Conservation (phyloP, 805 yeast genomes). For the Teunomyces funiuensis region DNA sequence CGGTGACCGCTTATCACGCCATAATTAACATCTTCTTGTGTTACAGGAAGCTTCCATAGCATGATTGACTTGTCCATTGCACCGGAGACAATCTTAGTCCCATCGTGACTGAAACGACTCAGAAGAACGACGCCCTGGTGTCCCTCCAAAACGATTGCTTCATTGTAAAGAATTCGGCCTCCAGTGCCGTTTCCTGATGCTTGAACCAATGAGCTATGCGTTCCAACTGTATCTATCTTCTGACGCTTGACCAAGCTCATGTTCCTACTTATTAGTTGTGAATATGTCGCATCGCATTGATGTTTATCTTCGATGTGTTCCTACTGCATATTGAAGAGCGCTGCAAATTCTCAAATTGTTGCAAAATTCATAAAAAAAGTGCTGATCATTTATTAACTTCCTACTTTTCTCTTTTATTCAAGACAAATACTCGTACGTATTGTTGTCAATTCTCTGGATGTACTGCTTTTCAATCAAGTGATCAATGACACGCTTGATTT, state of each 20-base stretch:
- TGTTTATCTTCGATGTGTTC: no score
- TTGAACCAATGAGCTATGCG: neutral
- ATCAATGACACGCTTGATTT: conserved; percentile 85
- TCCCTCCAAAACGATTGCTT: conserved; percentile 45
- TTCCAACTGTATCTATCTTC: conserved; percentile 11
- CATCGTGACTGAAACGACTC: conserved; percentile 51
- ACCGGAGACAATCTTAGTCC: conserved; percentile 57
- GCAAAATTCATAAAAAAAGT: no score
- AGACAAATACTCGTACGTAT: conserved; percentile 79
- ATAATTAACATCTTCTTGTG: conserved; percentile 31
- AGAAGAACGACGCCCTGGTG: conserved; percentile 56
- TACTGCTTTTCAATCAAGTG: conserved; percentile 83
- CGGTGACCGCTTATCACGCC: conserved; percentile 58
- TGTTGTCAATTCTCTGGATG: conserved; percentile 71
- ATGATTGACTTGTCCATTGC: conserved; percentile 56
- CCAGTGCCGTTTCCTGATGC: conserved; percentile 6
- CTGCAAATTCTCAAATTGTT: neutral
- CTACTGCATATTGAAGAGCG: neutral
- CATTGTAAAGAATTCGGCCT: conserved; percentile 20
- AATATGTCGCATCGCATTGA: conserved; percentile 2
- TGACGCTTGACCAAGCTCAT: conserved; percentile 39
- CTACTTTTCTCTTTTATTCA: no score
- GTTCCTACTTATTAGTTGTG: neutral
- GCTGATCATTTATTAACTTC: no score
- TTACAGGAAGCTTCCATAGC: conserved; percentile 45